phyloP scores from a whole-genome alignment of 139 green algal species.

The Pleodorina starrii region DNA sequence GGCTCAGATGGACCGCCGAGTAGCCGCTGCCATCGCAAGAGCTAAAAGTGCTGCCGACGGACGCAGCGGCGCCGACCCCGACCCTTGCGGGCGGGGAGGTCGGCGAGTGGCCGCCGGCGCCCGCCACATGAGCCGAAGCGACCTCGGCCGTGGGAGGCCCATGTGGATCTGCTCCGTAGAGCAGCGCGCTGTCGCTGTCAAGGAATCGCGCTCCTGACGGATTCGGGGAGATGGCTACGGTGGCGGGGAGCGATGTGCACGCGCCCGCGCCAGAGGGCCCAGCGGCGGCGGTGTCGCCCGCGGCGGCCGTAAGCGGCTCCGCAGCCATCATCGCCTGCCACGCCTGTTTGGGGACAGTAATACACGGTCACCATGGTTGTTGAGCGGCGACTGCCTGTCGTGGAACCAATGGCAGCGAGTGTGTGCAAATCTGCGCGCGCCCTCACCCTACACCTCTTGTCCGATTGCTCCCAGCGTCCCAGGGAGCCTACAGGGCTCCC shows the following conservation, averaged over 20 bases:
- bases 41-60: neutral
- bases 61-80: neutral
- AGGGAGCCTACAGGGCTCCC: too few species aligned
- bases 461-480: too few species aligned
- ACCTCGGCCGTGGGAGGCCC: neutral
- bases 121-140: neutral
- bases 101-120: neutral
- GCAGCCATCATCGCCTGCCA: slow-evolving; percentile 17
- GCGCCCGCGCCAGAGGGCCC: neutral
- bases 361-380: too few species aligned
- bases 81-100: neutral
- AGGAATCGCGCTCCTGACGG: neutral
- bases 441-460: too few species aligned
- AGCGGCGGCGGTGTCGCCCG: neutral
- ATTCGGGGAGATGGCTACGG: too few species aligned
- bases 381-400: too few species aligned
- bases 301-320: neutral
- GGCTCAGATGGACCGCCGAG: neutral
- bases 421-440: too few species aligned
- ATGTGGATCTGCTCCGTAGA: neutral
- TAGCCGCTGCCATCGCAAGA: neutral
- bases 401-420: too few species aligned
- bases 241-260: too few species aligned
- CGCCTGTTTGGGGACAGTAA: too few species aligned
- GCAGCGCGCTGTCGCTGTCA: neutral